Percentiles rank a stretch among this genome's conserved stretches.
phyloP scores from a whole-genome alignment of 1,284 basidiomycete species.

The Moesziomyces sp. region DNA sequence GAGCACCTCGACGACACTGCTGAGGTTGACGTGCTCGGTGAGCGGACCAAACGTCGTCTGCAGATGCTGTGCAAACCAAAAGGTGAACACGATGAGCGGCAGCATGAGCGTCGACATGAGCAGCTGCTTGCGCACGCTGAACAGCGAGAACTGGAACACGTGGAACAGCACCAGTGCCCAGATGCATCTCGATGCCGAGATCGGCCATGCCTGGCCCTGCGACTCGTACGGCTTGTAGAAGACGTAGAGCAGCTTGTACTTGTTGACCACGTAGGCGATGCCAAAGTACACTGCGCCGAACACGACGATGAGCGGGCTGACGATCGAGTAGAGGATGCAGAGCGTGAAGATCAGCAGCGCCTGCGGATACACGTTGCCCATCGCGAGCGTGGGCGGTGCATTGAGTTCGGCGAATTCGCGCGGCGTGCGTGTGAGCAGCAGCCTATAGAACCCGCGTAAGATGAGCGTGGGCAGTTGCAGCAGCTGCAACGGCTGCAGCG shows the following conservation, averaged over 20 bases:
- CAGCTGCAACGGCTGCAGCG: slow-evolving; percentile 92
- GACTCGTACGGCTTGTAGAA: slow-evolving; percentile 94
- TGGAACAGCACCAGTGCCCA: slow-evolving; percentile 66
- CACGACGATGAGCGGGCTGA: slow-evolving; percentile 90
- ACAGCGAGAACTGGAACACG: slow-evolving; percentile 72
- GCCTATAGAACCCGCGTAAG: slow-evolving; percentile 43
- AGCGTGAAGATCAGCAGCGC: slow-evolving; percentile 95
- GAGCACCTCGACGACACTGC: slow-evolving; percentile 52
- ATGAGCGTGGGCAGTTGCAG: slow-evolving; percentile 67
- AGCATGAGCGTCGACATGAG: slow-evolving; percentile 80
- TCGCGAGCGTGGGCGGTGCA: slow-evolving; percentile 86
- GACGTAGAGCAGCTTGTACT: slow-evolving; percentile 94
- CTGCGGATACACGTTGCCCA: slow-evolving; percentile 84
- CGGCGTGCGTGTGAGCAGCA: slow-evolving; percentile 56
- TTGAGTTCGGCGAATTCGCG: slow-evolving; percentile 94
- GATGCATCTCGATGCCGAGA: slow-evolving; percentile 66
- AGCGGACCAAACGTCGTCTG: slow-evolving; percentile 79
- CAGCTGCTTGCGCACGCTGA: slow-evolving; percentile 82
- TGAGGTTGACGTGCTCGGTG: slow-evolving; percentile 74
- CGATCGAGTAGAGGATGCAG: slow-evolving; percentile 91
- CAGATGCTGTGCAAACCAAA: slow-evolving; percentile 83
- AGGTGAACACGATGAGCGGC: slow-evolving; percentile 80
- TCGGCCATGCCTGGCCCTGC: slow-evolving; percentile 90
- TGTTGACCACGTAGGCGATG: slow-evolving; percentile 82
- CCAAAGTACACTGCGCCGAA: slow-evolving; percentile 97